Conservation (phyloP, 345 rosid species). For the Pseudoturritis turrita region DNA sequence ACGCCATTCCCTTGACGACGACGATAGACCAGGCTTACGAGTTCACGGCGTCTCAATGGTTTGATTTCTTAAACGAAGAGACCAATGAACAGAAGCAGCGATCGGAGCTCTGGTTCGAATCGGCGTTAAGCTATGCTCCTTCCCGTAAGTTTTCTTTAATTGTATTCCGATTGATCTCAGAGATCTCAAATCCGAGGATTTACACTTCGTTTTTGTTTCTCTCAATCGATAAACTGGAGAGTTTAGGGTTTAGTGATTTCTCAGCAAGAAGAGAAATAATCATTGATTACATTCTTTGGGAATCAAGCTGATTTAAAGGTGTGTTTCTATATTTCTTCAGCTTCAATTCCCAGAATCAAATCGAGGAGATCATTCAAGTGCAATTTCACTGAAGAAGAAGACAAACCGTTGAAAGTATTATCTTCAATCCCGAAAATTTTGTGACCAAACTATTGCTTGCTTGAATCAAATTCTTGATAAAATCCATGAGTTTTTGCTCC, state of each 20-base stretch:
- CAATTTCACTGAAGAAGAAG: slow-evolving; percentile 61
- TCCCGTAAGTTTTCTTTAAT: slow-evolving; percentile 71
- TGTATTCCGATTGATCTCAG: background rate
- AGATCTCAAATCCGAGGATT: too few relatives aligned
- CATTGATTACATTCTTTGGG: background rate
- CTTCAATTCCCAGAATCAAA: slow-evolving; percentile 67
- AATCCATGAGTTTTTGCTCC: background rate
- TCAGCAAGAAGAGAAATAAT: background rate
- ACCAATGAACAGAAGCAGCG: slow-evolving; percentile 42
- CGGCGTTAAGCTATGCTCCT: slow-evolving; percentile 54
- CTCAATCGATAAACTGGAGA: background rate
- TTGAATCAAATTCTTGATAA: background rate
- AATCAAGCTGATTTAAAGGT: background rate
- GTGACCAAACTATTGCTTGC: background rate
- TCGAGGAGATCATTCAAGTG: slow-evolving; percentile 54
- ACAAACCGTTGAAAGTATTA: slow-evolving; percentile 42
- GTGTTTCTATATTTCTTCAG: slow-evolving; percentile 25
- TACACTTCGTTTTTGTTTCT: background rate
- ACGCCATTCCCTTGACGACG: background rate
- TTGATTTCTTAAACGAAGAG: slow-evolving; percentile 57
- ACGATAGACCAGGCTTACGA: slow-evolving; percentile 62
- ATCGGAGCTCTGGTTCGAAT: slow-evolving; percentile 81
- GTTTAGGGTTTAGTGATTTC: background rate
- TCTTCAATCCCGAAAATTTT: background rate
- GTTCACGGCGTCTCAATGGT: slow-evolving; percentile 72